Conservation (phyloP, 148 eudicot genomes). For the Silene latifolia region DNA sequence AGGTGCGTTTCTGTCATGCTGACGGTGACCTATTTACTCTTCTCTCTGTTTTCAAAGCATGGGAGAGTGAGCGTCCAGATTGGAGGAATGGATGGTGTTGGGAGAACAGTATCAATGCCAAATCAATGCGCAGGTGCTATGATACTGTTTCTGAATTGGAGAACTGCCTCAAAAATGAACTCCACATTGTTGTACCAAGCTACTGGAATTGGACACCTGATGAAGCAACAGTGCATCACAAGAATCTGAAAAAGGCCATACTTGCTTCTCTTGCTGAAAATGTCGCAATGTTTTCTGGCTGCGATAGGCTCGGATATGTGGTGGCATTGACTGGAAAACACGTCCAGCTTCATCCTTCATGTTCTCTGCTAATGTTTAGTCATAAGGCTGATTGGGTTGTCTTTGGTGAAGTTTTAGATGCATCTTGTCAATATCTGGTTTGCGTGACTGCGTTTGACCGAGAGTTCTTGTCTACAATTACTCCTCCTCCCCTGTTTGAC, state of each 20-base stretch:
- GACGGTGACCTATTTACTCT: slow-evolving; percentile 87
- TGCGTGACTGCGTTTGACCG: slow-evolving; percentile 71
- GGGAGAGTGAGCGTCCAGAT: slow-evolving; percentile 54
- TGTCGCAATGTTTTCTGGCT: slow-evolving; percentile 81
- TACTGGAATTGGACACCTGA: slow-evolving; percentile 78
- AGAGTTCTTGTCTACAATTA: slow-evolving; percentile 45
- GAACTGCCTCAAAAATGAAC: slow-evolving; percentile 61
- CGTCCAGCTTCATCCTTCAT: slow-evolving; percentile 79
- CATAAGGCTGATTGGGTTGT: slow-evolving; percentile 84
- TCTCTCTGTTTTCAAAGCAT: slow-evolving; percentile 76
- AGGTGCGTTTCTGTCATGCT: slow-evolving; percentile 79
- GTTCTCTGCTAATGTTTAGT: slow-evolving; percentile 68
- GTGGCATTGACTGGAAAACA: slow-evolving; percentile 73
- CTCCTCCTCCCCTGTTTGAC: slow-evolving; percentile 68
- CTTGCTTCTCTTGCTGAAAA: slow-evolving; percentile 74
- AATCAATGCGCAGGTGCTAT: slow-evolving; percentile 82
- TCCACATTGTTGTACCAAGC: slow-evolving; percentile 55
- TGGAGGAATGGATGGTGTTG: slow-evolving; percentile 76
- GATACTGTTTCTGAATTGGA: slow-evolving; percentile 71
- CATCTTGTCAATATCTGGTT: slow-evolving; percentile 57
- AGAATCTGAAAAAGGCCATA: slow-evolving; percentile 48
- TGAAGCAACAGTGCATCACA: slow-evolving; percentile 43
- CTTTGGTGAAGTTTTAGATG: slow-evolving; percentile 69
- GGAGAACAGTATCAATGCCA: slow-evolving; percentile 90
- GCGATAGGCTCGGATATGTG: slow-evolving; percentile 81